These are phyloP conservation scores for Fusarium bactridioides DNA, from an alignment of 2,329 filamentous ascomycete species.

Conservation along the genomic window DNA sequence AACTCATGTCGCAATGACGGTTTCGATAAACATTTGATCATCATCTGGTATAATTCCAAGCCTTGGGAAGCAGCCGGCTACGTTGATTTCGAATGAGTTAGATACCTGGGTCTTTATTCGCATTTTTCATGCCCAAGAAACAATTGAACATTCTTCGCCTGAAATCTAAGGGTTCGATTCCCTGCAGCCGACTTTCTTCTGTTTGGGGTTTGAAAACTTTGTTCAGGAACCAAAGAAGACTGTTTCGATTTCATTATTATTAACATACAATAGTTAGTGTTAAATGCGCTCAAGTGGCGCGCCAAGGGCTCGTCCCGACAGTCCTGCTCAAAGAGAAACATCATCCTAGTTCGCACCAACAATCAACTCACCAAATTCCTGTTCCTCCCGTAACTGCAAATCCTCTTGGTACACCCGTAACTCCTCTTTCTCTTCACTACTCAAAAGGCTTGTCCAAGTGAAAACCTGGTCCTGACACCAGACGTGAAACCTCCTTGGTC, in stretches of 20 bases:
- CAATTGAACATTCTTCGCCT: no score
- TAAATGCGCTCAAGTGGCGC: no score
- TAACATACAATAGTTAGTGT: not conserved
- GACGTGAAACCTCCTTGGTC: not conserved
- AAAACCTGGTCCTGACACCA: constrained; percentile 27
- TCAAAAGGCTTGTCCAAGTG: constrained; percentile 27
- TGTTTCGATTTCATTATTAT: not conserved
- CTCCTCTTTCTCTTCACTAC: not conserved
- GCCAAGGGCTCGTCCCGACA: not conserved
- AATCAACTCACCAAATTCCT: not conserved
- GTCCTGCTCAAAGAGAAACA: not conserved
- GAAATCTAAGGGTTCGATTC: not conserved
- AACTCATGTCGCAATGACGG: not conserved
- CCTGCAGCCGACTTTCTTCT: not conserved
- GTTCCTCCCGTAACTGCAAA: not conserved
- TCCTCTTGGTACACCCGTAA: not conserved
- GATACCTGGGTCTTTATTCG: not conserved
- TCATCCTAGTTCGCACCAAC: not conserved
- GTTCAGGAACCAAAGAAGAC: not conserved
- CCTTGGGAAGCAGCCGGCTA: constrained; percentile 11
- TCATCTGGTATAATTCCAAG: constrained; percentile 41
- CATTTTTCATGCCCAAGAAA: not conserved
- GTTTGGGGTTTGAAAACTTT: not conserved
- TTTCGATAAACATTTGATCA: not conserved
- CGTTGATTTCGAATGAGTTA: not conserved